Evolutionary conservation across 2,329 filamentous ascomycete genomes (phyloP), one percentile per base, ranked within the genome.

Genomic region (Ophiostoma piceae): DNA sequence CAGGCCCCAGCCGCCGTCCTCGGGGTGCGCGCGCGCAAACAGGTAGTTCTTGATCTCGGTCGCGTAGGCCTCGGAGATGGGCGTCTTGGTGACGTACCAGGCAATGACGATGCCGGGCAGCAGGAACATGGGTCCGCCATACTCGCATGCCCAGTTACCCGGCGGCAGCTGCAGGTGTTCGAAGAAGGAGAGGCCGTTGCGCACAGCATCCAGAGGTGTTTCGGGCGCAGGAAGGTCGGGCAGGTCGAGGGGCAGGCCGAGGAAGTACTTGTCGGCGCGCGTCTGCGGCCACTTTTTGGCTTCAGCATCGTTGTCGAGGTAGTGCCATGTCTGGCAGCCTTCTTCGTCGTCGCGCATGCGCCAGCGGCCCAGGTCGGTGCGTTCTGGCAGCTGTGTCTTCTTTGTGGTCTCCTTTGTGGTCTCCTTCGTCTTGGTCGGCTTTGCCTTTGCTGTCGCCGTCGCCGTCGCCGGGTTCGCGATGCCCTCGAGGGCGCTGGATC

Each of bases 131-230:
- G 95, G 95, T 0, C 95, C 95, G 69, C 95, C 95, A 81, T 99
- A 99, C 78, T 99, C 95, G 81, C 94, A 98, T 5, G 85, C 95
- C 95, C 95, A 99, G 77, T 97, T 92, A 5, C 95, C 95, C 0
- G 92, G 90, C 16, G 90, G 88, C 1, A 97, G 84, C 78, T 99
- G 95, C 32, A 98, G 86, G 73, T 94, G 87, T 70, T 94, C 91
- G 81, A 96, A 97, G 82, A 97, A 98, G 3, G 86, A 82, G 69
- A 98, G 84, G 51, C 90, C 93, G 80, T 99, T 99, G 71, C 85
- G 83, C 2, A 92, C 92, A 4, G 92, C 84, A 73, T 95, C 87
- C 70, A 95, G 83, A 5, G 94, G 90, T 2, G 84, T 93, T 72
- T 87, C 87, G 3, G 94, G 84, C 71, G 84, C 82, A 29, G 89